Conservation (phyloP, 176 grass and related monocot genomes). For the Bromus sterilis region DNA sequence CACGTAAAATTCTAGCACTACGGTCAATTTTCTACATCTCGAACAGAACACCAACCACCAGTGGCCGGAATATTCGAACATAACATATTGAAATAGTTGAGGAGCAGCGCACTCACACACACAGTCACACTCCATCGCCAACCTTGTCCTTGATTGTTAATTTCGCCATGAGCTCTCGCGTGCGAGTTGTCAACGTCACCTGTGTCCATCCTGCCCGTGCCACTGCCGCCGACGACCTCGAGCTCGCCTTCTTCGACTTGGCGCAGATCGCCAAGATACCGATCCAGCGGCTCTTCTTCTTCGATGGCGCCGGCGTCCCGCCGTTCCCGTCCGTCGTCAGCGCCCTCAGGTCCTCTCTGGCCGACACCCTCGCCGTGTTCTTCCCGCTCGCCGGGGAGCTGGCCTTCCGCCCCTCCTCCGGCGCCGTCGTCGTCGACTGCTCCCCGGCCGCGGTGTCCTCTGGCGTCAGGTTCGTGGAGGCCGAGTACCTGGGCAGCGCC, state of each 20-base stretch:
- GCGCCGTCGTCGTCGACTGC: conserved; percentile 21
- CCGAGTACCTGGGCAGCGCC: conserved; percentile 16
- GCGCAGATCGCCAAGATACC: background rate
- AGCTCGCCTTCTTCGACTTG: conserved; percentile 14
- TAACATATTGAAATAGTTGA: background rate
- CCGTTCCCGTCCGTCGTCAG: background rate
- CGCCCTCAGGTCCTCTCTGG: conserved; percentile 9
- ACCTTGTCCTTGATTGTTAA: background rate
- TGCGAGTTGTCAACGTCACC: background rate
- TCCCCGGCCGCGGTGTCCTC: background rate
- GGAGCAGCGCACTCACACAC: background rate
- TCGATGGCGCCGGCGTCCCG: conserved; percentile 1
- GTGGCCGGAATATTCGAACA: background rate
- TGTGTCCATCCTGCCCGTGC: background rate
- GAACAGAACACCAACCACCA: background rate
- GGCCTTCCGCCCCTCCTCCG: background rate
- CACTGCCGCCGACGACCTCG: background rate
- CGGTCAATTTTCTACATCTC: no score
- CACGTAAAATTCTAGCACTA: no score
- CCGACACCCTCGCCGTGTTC: conserved; percentile 13
- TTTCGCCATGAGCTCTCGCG: background rate
- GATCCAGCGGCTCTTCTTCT: conserved; percentile 28
- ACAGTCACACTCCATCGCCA: background rate
- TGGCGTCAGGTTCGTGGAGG: conserved; percentile 29
- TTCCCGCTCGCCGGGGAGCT: conserved; percentile 17